Evolutionary conservation across 2,329 filamentous ascomycete species (phyloP).

Genomic region (Arthrobotrys megalospora): DNA sequence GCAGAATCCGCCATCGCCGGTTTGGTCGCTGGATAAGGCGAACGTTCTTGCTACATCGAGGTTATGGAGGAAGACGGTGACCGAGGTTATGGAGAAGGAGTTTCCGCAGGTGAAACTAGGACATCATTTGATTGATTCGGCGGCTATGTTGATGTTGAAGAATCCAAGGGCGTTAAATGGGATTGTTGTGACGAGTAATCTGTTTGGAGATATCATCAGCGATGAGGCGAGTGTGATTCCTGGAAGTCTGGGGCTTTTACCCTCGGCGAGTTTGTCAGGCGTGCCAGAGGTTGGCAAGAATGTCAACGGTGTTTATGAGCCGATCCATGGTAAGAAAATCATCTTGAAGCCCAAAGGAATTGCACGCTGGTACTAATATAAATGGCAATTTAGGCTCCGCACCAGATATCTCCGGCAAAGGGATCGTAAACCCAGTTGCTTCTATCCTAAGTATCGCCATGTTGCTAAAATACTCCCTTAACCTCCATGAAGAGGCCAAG

Average conservation of each 20-base stretch:
- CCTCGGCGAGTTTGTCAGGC: conserved; percentile 87
- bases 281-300: conserved; percentile 86
- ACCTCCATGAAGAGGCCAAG: conserved; percentile 81
- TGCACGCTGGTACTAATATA: conserved; percentile 14
- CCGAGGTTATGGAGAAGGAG: conserved; percentile 86
- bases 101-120: conserved; percentile 87
- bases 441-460: conserved; percentile 93
- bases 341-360: not conserved
- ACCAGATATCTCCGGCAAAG: conserved; percentile 89
- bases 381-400: conserved; percentile 70
- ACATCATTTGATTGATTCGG: conserved; percentile 94
- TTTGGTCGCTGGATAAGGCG: conserved; percentile 94
- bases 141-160: conserved; percentile 99
- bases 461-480: conserved; percentile 95
- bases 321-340: conserved; percentile 82
- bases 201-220: conserved; percentile 96
- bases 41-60: conserved; percentile 93
- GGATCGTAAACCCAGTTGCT: conserved; percentile 89
- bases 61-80: conserved; percentile 89
- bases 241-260: conserved; percentile 87
- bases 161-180: conserved; percentile 90
- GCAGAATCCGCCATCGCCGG: conserved; percentile 80
- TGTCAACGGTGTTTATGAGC: conserved; percentile 97
- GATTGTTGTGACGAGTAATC: conserved; percentile 90
- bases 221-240: conserved; percentile 97